Base-by-base conservation (phyloP, 805 yeast genomes). In the Saccharomycopsis sp. region DNA sequence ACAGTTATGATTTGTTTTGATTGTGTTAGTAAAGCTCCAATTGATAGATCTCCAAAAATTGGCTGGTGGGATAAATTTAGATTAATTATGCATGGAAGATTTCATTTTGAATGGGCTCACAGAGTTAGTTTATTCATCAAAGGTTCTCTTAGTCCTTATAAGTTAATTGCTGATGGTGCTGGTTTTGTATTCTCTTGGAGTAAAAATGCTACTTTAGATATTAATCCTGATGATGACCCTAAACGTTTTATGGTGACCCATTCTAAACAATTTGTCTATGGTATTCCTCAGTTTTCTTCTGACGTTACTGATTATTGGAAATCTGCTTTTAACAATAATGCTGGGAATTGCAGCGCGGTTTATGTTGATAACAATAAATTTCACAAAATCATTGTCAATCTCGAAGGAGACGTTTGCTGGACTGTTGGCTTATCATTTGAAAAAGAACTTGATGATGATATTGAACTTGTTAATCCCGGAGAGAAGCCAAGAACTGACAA, bases 41-140 rank as follows among this genome's bases (percentile, higher is more conserved):
- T 77, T 20, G 87, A 79, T 52, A 74, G 74, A 1, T 75, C 83
- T 2, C 60, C 66, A 6, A 74, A 74, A 46, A 51, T 79, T 5
- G 87, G 87, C 3, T 75, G 78, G 49, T 79, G 87, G 87, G 87
- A 79, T 56, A 79, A 79, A 48, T 52, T 76, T 31, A 64, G 81
- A 2, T 60, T 73, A 18, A 51, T 71, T 5, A 51, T 71, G 17
- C 85, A 77, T 46, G 81, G 81, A 3, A 62, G 56, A 34, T 60
- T 74, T 48, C 58, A 51, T 3, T 72, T 76, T 48, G 55, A 65
- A 18, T 65, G 78, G 45, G 54, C 61, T 2, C 62, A 66, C 37
- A 43, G 51, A 2, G 57, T 79, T n/a, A 69, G 75, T 48, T 60
- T 79, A 21, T 78, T 76, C 50, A 74, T 78, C 41, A 79, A 78